These are phyloP conservation scores for Curvularia spicifera DNA, from an alignment of 2,329 filamentous ascomycete genomes.

Conservation along the genomic window DNA sequence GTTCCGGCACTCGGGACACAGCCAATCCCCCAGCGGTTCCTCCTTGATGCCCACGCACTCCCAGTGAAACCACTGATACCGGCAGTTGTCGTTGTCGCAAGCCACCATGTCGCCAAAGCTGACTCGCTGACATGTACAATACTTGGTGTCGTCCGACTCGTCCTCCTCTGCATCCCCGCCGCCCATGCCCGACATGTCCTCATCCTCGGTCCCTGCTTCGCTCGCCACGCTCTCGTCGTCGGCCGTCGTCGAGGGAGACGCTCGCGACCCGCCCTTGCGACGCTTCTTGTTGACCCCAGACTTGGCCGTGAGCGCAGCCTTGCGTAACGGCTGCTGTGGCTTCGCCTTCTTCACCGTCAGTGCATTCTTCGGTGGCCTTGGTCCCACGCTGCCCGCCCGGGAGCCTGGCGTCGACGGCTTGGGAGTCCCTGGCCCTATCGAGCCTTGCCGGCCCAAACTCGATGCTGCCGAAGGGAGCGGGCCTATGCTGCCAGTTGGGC, in stretches of 20 bases:
- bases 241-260: slow-evolving; percentile 52
- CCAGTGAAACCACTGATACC: slow-evolving; percentile 90
- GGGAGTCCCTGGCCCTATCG: slow-evolving; percentile 68
- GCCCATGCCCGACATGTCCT: slow-evolving; percentile 61
- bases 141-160: slow-evolving; percentile 76
- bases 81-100: slow-evolving; percentile 82
- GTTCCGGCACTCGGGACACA: slow-evolving; percentile 54
- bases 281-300: slow-evolving; percentile 48
- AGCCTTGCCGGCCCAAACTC: slow-evolving; percentile 64
- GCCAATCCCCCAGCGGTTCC: slow-evolving; percentile 59
- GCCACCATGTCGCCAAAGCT: slow-evolving; percentile 89
- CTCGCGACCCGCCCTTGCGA: slow-evolving; percentile 46
- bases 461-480: slow-evolving; percentile 61
- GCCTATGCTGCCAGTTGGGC: slow-evolving; percentile 60
- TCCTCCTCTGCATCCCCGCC: slow-evolving; percentile 60
- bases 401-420: slow-evolving; percentile 62
- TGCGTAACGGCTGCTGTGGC: slow-evolving; percentile 57
- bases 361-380: slow-evolving; percentile 56
- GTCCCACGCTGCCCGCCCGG: slow-evolving; percentile 66
- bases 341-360: slow-evolving; percentile 61
- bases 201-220: slow-evolving; percentile 49
- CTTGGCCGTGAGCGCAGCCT: slow-evolving; percentile 45
- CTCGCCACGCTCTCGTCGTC: slow-evolving; percentile 63
- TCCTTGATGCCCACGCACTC: slow-evolving; percentile 60
- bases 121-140: slow-evolving; percentile 82